phyloP scores from a whole-genome alignment of 225 moss, liverwort and hornwort genomes.

The Bryoerythrophyllum caledonicum region DNA sequence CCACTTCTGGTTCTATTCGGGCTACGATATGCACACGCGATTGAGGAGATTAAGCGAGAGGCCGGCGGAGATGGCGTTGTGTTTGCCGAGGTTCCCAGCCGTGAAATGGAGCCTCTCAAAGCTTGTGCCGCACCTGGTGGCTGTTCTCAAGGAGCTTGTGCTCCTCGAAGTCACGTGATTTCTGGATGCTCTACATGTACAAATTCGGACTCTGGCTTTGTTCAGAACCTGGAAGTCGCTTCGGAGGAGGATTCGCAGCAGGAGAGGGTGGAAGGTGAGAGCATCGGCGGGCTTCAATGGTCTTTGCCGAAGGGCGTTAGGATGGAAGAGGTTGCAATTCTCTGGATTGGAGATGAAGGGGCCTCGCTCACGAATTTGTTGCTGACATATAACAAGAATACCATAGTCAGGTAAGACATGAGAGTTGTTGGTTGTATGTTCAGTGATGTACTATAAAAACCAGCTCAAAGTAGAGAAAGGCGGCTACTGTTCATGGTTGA shows the following conservation, averaged over 20 bases:
- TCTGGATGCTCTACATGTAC: slow-evolving; percentile 39
- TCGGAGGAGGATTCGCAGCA: slow-evolving; percentile 26
- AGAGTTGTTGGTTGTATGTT: not conserved
- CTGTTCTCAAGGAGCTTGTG: slow-evolving; percentile 28
- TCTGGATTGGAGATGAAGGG: slow-evolving; percentile 89
- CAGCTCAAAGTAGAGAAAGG: too few species aligned
- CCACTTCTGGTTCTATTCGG: slow-evolving; percentile 70
- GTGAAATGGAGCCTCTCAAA: slow-evolving; percentile 61
- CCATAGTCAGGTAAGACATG: slow-evolving; percentile 32
- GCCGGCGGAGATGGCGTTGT: slow-evolving; percentile 24
- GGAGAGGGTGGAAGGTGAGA: slow-evolving; percentile 21
- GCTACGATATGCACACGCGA: slow-evolving; percentile 60
- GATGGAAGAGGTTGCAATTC: slow-evolving; percentile 58
- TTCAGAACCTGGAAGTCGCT: slow-evolving; percentile 4
- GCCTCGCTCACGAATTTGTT: slow-evolving; percentile 77
- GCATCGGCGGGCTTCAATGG: slow-evolving; percentile 72
- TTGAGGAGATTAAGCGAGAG: slow-evolving; percentile 42
- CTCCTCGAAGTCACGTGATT: slow-evolving; percentile 7
- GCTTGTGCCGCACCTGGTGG: not conserved
- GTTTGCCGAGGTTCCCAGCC: slow-evolving; percentile 61
- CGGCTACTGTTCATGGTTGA: too few species aligned
- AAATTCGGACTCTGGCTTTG: slow-evolving; percentile 12
- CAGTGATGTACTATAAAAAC: not conserved
- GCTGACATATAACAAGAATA: slow-evolving; percentile 63
- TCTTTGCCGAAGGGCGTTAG: slow-evolving; percentile 37